phyloP scores from a whole-genome alignment of 1,139 yeast species.

The Yarrowia galli region DNA sequence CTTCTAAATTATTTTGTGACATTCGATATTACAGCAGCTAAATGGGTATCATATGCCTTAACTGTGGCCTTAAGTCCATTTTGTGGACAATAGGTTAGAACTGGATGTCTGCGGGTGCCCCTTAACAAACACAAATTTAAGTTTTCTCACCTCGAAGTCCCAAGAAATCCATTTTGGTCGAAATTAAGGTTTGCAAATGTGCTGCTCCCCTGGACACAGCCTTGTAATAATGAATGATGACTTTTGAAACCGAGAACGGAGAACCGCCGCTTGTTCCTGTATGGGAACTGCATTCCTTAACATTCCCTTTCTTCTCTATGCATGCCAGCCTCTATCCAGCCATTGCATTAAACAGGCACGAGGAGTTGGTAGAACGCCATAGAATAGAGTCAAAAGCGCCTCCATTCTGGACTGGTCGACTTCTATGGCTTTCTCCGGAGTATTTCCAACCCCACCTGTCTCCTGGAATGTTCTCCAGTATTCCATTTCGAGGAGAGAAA shows the following conservation, averaged over 20 bases:
- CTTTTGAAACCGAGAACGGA: too few species aligned
- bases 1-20: too few species aligned
- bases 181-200: too few species aligned
- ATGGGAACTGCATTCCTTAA: neutral
- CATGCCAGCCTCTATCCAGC: constrained; percentile 1
- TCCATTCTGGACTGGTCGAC: neutral
- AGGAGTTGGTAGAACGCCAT: neutral
- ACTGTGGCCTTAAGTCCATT: too few species aligned
- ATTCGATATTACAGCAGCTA: too few species aligned
- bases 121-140: too few species aligned
- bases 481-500: constrained; percentile 3
- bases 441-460: neutral
- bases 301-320: constrained; percentile 1
- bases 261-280: neutral
- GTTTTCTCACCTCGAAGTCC: too few species aligned
- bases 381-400: neutral
- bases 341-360: neutral
- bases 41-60: too few species aligned
- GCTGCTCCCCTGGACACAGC: too few species aligned
- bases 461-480: constrained; percentile 9
- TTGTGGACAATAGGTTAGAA: too few species aligned
- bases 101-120: too few species aligned
- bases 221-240: constrained; percentile 3
- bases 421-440: neutral
- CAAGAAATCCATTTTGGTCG: too few species aligned